phyloP scores from a whole-genome alignment of 129 eudicot genomes.

The Artemisia annua region DNA sequence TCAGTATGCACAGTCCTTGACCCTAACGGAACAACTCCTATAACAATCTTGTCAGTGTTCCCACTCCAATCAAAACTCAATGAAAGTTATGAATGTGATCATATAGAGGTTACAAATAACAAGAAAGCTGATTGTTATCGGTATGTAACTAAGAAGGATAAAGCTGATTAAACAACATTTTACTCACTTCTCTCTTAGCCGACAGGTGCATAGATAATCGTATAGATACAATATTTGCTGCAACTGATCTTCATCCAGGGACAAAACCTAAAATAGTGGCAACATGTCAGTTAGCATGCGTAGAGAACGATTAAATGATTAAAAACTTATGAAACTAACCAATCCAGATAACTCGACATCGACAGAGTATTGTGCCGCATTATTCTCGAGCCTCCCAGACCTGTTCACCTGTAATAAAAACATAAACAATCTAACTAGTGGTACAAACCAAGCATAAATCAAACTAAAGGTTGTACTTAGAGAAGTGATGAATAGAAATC shows the following conservation, averaged over 20 bases:
- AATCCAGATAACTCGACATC: conserved; percentile 53
- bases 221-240: conserved; percentile 64
- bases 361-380: conserved; percentile 83
- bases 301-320: not conserved
- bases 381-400: conserved; percentile 72
- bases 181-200: conserved; percentile 53
- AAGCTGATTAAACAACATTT: not conserved
- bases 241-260: conserved; percentile 73
- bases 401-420: conserved; percentile 63
- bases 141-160: conserved; percentile 3
- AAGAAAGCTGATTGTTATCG: conserved; percentile 13
- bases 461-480: not conserved
- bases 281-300: conserved; percentile 2
- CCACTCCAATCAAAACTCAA: conserved; percentile 1
- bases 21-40: conserved; percentile 22
- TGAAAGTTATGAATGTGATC: not conserved
- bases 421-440: conserved; percentile 2
- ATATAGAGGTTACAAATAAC: not conserved
- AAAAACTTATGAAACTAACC: conserved; percentile 47
- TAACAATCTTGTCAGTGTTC: not conserved
- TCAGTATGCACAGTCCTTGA: not conserved
- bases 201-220: conserved; percentile 67
- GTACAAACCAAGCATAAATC: conserved; percentile 3
- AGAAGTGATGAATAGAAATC: conserved; percentile 12
- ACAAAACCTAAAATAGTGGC: conserved; percentile 48